These are phyloP conservation scores for Wickerhamomyces alni DNA, from an alignment of 805 yeast species.

Conservation along the genomic window DNA sequence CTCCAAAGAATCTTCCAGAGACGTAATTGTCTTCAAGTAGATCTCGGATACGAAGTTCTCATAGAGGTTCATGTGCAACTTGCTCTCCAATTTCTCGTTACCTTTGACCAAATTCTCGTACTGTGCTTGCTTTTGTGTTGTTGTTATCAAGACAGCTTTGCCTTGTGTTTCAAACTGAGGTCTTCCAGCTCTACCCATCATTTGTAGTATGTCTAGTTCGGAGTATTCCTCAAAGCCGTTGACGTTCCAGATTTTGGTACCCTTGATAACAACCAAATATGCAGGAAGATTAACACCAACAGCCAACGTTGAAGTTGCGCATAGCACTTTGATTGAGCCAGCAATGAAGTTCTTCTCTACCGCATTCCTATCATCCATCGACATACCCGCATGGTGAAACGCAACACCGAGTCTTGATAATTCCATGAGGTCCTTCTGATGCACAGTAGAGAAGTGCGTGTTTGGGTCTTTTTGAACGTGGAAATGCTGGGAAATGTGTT, in stretches of 20 bases:
- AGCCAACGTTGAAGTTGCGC: slow-evolving; percentile 56
- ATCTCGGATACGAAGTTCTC: slow-evolving; percentile 42
- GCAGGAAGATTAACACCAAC: slow-evolving; percentile 61
- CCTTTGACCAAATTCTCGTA: slow-evolving; percentile 40
- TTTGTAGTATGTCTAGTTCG: slow-evolving; percentile 49
- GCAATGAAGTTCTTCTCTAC: slow-evolving; percentile 40
- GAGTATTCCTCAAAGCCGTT: slow-evolving; percentile 47
- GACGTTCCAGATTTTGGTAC: slow-evolving; percentile 52
- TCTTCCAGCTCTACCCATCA: slow-evolving; percentile 64
- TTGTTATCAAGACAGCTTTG: slow-evolving; percentile 44
- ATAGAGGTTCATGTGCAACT: slow-evolving; percentile 31
- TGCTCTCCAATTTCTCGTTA: slow-evolving; percentile 40
- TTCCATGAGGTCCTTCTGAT: slow-evolving; percentile 25
- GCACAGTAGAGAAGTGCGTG: slow-evolving; percentile 1
- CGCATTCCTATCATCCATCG: slow-evolving; percentile 36
- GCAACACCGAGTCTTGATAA: slow-evolving; percentile 35
- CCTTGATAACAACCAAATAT: slow-evolving; percentile 52
- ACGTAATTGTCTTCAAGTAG: slow-evolving; percentile 32
- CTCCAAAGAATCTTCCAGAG: slow-evolving; percentile 31
- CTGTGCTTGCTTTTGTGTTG: slow-evolving; percentile 23
- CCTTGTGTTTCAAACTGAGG: slow-evolving; percentile 49
- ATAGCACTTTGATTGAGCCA: slow-evolving; percentile 38
- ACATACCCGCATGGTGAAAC: slow-evolving; percentile 55
- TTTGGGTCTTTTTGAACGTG: not conserved
- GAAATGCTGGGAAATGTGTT: slow-evolving; percentile 25